These are phyloP conservation scores for Stentor coeruleus DNA, from an alignment of 73 alveolate species.

Conservation along the genomic window DNA sequence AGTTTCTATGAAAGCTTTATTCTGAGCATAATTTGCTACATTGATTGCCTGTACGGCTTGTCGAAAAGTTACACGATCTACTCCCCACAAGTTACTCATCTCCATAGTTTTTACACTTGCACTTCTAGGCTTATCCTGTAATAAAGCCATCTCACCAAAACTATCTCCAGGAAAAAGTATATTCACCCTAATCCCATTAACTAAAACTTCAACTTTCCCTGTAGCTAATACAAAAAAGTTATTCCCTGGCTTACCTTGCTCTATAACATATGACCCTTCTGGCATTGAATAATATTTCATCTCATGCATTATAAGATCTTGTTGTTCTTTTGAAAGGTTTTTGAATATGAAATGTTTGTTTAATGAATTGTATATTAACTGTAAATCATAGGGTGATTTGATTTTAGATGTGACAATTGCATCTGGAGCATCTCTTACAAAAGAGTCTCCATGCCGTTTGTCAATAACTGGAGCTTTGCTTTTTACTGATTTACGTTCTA, in stretches of 20 bases:
- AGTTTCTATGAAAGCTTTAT: conserved; percentile 32
- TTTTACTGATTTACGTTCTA: background rate
- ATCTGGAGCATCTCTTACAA: background rate
- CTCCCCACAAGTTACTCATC: conserved; percentile 76
- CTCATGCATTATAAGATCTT: background rate
- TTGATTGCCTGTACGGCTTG: conserved; percentile 44
- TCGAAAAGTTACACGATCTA: conserved; percentile 87
- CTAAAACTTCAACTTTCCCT: conserved; percentile 39
- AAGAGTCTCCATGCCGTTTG: background rate
- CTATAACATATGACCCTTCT: background rate
- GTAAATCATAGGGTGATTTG: background rate
- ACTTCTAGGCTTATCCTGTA: conserved; percentile 84
- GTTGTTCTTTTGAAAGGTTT: background rate
- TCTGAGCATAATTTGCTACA: conserved; percentile 27
- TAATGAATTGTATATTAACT: background rate
- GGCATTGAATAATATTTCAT: background rate
- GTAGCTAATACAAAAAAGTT: conserved; percentile 29
- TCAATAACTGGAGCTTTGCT: background rate
- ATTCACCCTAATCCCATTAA: conserved; percentile 32
- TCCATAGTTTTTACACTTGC: conserved; percentile 77
- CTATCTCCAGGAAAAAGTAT: conserved; percentile 64
- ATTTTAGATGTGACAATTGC: background rate
- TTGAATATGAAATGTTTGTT: conserved; percentile 19
- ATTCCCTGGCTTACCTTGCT: conserved; percentile 36
- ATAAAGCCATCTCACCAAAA: conserved; percentile 93